Conservation (phyloP, 2,329 filamentous ascomycete species). For the Pestalotiopsis fici region DNA sequence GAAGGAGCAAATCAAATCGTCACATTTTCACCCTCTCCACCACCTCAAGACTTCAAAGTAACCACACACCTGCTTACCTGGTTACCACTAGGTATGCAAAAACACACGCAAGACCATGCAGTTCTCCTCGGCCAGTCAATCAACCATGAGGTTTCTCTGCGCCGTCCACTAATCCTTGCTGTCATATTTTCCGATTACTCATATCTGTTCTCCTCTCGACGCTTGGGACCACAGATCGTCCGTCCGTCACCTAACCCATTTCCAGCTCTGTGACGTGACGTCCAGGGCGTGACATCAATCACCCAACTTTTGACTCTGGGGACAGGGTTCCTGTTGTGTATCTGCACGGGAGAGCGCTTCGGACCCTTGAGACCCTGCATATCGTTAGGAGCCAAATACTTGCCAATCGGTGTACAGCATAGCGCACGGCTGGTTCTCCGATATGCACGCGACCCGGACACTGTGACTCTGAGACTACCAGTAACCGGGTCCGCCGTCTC, state of each 20-base stretch:
- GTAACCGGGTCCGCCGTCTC: neutral
- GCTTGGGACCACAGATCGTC: neutral
- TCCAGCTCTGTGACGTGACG: neutral
- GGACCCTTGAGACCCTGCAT: neutral
- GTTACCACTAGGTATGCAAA: too few relatives aligned
- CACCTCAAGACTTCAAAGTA: too few relatives aligned
- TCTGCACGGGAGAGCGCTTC: neutral
- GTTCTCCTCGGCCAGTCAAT: neutral
- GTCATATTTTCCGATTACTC: neutral
- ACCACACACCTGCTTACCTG: too few relatives aligned
- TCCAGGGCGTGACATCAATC: neutral
- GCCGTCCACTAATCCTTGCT: neutral
- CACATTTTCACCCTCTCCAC: too few relatives aligned
- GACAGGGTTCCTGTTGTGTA: neutral
- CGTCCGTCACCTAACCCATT: neutral
- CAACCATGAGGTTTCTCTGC: neutral
- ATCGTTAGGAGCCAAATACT: neutral
- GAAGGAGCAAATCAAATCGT: too few relatives aligned
- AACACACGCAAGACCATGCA: too few relatives aligned
- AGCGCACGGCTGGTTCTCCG: neutral
- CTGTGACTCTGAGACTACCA: neutral
- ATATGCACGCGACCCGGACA: neutral
- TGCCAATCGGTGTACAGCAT: neutral
- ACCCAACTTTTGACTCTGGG: neutral
- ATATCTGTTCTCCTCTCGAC: neutral